Evolutionary conservation across 2,329 filamentous ascomycete genomes (phyloP), one percentile per base, ranked within the genome.

Genomic region (Zalaria sp.): DNA sequence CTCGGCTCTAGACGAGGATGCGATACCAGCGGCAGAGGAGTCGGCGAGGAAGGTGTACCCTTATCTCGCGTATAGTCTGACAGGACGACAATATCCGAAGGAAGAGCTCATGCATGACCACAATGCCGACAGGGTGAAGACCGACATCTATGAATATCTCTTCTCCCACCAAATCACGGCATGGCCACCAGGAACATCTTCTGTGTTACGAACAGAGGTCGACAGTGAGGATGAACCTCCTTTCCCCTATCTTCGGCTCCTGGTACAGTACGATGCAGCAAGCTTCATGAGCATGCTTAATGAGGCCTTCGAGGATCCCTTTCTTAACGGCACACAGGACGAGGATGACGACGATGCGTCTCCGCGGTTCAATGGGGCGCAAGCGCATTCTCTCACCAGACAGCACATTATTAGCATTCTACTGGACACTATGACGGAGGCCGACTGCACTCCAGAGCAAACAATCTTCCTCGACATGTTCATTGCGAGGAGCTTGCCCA

Each of bases 391-490:
- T 46, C 51, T 40, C 47, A 91, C 91, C 53, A 77, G 91, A 29
- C 91, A 98, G 60, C 94, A 93, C 53, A 78, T 98, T 45, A 74
- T 95, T 49, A 89, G 84, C 37, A 93, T 95, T 43, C 66, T 98
- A 44, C 71, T 93, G 7, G 87, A 94, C 57, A 81, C 95, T 27
- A 93, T 98, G 85, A 83, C 79, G 39, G 66, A 77, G 1, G 68
- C 72, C 3, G 77, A 83, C 37, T 96, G 94, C 60, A 74, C 78
- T 1, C 63, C 79, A 0, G 77, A 83, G 46, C 87, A 96, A 55
- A 88, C 83, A 8, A 84, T 98, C 43, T 98, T 94, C 60, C 73
- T 98, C 36, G 87, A 98, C 61, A 98, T 98, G 87, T 98, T 98
- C 56, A 83, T 98, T 56, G 89, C 91, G 11, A 79, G 91, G 43